Evolutionary conservation across 192 early-diverging fungal species (phyloP).

Genomic region (Funneliformis geosporum): DNA sequence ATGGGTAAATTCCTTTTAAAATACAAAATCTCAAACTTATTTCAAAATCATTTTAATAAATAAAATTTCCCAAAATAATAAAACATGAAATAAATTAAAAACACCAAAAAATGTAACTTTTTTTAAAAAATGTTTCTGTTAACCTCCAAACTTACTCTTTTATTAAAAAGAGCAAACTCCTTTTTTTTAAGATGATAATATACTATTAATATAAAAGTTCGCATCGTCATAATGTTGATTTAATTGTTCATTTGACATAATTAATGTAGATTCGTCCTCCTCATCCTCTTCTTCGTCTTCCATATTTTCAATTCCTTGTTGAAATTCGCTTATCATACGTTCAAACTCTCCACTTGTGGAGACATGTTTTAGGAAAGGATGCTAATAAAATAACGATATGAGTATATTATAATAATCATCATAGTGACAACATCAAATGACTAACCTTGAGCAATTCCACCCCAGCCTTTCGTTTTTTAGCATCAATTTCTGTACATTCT

Average conservation of each 20-base stretch:
- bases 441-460: constrained; percentile 65
- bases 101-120: no score
- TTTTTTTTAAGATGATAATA: background rate
- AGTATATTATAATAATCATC: constrained; percentile 44
- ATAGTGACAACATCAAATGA: constrained; percentile 48
- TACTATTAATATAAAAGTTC: background rate
- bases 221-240: background rate
- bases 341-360: constrained; percentile 5
- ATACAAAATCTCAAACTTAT: background rate
- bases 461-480: constrained; percentile 68
- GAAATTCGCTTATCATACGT: constrained; percentile 14
- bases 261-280: background rate
- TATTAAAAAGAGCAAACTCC: background rate
- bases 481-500: constrained; percentile 70
- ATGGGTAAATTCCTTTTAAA: no score
- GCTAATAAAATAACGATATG: constrained; percentile 30
- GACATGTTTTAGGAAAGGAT: constrained; percentile 47
- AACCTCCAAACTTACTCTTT: no score
- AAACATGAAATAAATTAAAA: no score
- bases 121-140: background rate
- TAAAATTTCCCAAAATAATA: no score
- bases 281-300: background rate
- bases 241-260: background rate
- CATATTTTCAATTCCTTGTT: background rate
- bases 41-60: no score